Conservation (phyloP, 306 rosid genomes). For the Acacia melanoxylon region DNA sequence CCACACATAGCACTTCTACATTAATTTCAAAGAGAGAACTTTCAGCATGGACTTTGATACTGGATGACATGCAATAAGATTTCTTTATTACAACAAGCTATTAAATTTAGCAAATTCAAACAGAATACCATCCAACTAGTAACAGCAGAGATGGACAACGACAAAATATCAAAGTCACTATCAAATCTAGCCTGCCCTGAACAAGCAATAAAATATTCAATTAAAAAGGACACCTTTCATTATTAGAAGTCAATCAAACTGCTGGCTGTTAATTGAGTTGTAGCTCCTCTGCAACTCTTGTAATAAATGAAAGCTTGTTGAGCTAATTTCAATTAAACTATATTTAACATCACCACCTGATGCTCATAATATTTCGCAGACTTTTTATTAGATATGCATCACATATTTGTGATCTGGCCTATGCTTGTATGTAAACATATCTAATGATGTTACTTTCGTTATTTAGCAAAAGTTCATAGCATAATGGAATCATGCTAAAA, state of each 20-base stretch:
- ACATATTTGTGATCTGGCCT: no score
- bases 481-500: neutral
- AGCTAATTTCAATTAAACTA: neutral
- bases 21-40: no score
- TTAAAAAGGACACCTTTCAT: neutral
- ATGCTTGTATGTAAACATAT: no score
- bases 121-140: no score
- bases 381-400: neutral
- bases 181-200: neutral
- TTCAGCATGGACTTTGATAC: no score
- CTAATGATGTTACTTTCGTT: no score
- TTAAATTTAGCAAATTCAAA: no score
- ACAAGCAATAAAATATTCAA: neutral
- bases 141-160: no score
- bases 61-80: no score
- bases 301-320: neutral
- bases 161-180: neutral
- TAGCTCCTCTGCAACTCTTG: neutral
- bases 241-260: neutral
- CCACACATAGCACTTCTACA: no score
- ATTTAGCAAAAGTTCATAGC: constrained; percentile 1
- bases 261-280: neutral
- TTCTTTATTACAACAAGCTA: no score
- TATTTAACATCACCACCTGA: neutral
- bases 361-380: neutral